Evolutionary conservation across 2,329 filamentous ascomycete species (phyloP), one percentile per base, ranked within the genome.

Genomic region (Claviceps spartinae): DNA sequence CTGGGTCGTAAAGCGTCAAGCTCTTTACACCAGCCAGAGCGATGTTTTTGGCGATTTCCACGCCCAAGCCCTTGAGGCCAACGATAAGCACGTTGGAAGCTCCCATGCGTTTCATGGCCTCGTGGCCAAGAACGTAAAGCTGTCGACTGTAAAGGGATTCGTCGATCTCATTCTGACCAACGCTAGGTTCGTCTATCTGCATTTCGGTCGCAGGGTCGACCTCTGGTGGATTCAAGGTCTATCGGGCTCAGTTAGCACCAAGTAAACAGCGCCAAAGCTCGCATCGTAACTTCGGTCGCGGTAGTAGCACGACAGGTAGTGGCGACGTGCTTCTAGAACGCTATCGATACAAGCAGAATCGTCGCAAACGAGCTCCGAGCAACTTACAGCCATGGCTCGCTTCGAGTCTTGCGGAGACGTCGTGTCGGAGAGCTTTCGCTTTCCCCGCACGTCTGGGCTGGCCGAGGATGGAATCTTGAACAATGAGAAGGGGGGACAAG

Each of bases 81-180:
- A 91, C 86, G 52, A 98, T 78, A 50, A 98, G 85, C 54, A 98
- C 81, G 65, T 97, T 94, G 52, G 93, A 97, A 56, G 89, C 87
- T 63, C 90, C 82, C 93, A 98, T 98, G 63, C 93, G 89, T 78
- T 95, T 97, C 93, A 98, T 98, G 59, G 93, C 93, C 69, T 84
- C 81, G 62, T 85, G 81, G 57, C 81, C 81, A 49, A 84, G 68
- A 55, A 85, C 82, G 64, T 85, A 85, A 60, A 86, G 82, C 70
- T 86, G 82, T 65, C 82, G 77, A 65, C 82, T 85, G 73, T 86
- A 86, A 60, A 86, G 79, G 52, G 81, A 82, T 66, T 86, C 82
- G 61, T 86, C 82, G 72, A 86, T 86, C 57, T 83, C 81, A 64
- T 65, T 72, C 54, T 69, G 69, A 58, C 74, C 76, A 41, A 74